Evolutionary conservation across 1,139 yeast genomes (phyloP).

Genomic region (Yarrowia galli): DNA sequence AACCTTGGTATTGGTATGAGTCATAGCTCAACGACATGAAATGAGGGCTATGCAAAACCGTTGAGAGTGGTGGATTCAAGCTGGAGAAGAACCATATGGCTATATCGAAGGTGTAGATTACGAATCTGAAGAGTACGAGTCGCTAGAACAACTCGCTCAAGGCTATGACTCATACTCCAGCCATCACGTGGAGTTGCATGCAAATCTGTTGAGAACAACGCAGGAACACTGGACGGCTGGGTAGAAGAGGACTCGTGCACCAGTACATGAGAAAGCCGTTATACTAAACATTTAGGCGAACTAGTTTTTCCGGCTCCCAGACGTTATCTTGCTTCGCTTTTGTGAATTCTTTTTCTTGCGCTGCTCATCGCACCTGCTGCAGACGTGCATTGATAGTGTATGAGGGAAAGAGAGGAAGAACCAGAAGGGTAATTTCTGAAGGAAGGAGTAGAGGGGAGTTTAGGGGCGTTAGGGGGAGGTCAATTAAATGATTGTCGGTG

Average conservation of each 20-base stretch:
- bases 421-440: background rate
- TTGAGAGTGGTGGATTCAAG: background rate
- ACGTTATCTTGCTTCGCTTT: background rate
- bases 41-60: background rate
- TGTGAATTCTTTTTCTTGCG: slow-evolving; percentile 12
- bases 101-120: background rate
- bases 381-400: slow-evolving; percentile 18
- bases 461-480: no score
- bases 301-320: background rate
- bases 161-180: slow-evolving; percentile 4
- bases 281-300: background rate
- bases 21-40: slow-evolving; percentile 17
- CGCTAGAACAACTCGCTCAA: background rate
- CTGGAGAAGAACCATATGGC: background rate
- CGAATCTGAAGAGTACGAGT: no score
- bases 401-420: background rate
- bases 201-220: slow-evolving; percentile 1
- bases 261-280: slow-evolving; percentile 15
- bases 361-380: slow-evolving; percentile 28
- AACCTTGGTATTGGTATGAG: slow-evolving; percentile 28
- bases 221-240: slow-evolving; percentile 10
- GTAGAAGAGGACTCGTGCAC: background rate
- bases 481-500: no score
- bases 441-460: background rate
- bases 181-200: slow-evolving; percentile 1